Conservation (phyloP, 2,329 filamentous ascomycete species). For the Endothia cerciana region DNA sequence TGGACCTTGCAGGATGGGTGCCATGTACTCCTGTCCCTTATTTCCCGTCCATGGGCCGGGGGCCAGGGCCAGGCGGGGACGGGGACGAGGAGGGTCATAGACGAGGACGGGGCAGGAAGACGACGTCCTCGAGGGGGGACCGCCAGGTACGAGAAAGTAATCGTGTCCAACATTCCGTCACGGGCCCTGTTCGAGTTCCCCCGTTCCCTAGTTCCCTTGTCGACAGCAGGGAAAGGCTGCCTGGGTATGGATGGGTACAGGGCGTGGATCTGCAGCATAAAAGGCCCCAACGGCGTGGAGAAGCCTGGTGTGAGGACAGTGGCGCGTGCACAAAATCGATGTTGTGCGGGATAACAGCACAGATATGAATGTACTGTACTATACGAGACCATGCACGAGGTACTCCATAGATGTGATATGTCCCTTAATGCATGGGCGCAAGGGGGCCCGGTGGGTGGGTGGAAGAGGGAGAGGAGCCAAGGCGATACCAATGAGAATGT, state of each 20-base stretch:
- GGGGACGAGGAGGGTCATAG: constrained; percentile 21
- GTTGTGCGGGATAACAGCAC: neutral
- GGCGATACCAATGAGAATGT: neutral
- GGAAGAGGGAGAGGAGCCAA: neutral
- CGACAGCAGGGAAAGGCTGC: neutral
- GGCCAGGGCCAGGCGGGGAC: constrained; percentile 13
- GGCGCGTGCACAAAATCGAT: neutral
- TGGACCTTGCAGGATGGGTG: constrained; percentile 22
- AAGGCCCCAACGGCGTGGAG: constrained; percentile 9
- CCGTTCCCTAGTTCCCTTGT: no score
- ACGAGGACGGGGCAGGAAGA: constrained; percentile 19
- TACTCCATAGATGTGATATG: neutral
- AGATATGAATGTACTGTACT: neutral
- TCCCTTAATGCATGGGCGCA: neutral
- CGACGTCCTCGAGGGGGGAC: constrained; percentile 13
- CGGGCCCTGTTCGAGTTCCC: neutral
- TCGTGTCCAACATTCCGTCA: constrained; percentile 7
- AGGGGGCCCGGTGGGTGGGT: neutral
- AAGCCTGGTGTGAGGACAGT: constrained; percentile 1
- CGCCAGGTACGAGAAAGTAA: neutral
- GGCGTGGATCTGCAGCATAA: constrained; percentile 2
- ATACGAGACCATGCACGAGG: constrained; percentile 8
- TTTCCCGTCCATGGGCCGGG: constrained; percentile 28
- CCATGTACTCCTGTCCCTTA: constrained; percentile 24
- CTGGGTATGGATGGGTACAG: constrained; percentile 5